Evolutionary conservation across 148 eudicot species (phyloP).

Genomic region (Amaranthus palmeri): DNA sequence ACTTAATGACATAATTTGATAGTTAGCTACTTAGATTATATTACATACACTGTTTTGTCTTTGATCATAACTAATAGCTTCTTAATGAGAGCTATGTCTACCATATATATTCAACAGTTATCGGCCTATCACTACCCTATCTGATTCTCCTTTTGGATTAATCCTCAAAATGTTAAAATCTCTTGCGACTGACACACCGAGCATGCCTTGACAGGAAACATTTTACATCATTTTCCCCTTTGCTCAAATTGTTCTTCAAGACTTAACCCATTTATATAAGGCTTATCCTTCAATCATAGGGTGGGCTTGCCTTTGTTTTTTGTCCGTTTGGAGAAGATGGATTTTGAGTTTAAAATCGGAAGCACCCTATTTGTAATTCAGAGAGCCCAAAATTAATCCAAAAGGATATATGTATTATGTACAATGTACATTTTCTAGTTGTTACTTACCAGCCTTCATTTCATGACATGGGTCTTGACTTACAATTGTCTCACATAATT

Average conservation of each 20-base stretch:
- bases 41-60: background rate
- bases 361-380: background rate
- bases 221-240: background rate
- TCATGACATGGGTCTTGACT: background rate
- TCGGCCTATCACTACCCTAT: background rate
- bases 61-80: background rate
- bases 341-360: background rate
- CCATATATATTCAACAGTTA: background rate
- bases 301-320: background rate
- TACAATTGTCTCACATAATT: slow-evolving; percentile 7
- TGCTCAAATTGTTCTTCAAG: background rate
- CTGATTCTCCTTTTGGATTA: background rate
- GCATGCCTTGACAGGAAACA: background rate
- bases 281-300: background rate
- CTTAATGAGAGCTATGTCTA: background rate
- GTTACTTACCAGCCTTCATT: background rate
- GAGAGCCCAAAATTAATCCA: background rate
- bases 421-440: no score
- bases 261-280: background rate
- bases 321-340: background rate
- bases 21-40: background rate
- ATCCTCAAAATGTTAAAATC: no score
- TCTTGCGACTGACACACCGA: no score
- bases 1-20: background rate
- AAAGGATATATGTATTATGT: background rate